These are phyloP conservation scores for Clarireedia hainanense DNA, from an alignment of 2,329 filamentous ascomycete genomes.

Conservation along the genomic window DNA sequence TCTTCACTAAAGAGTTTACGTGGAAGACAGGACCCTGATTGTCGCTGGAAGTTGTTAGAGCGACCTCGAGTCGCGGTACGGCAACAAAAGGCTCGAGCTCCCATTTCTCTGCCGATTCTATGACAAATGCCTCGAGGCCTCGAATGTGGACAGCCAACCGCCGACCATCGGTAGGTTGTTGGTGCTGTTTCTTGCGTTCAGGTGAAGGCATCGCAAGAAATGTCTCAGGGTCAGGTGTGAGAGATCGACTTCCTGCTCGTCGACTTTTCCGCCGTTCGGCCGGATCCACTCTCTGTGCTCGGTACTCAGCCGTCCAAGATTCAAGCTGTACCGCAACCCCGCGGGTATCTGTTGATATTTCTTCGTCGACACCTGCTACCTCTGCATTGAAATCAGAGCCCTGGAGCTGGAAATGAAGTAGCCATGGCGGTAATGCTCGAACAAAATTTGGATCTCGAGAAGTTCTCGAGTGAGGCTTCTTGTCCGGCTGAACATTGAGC, in stretches of 20 bases:
- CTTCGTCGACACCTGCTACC: constrained; percentile 77
- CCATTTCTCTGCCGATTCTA: constrained; percentile 78
- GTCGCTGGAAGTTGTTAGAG: constrained; percentile 78
- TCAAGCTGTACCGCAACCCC: constrained; percentile 83
- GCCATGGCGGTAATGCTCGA: constrained; percentile 73
- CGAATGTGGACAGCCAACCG: constrained; percentile 73
- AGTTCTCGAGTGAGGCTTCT: constrained; percentile 41
- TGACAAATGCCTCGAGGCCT: constrained; percentile 81
- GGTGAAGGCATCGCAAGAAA: constrained; percentile 42
- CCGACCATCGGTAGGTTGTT: constrained; percentile 62
- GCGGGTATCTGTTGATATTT: constrained; percentile 72
- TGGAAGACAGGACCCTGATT: constrained; percentile 82
- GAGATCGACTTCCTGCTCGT: constrained; percentile 64
- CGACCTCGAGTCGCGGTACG: constrained; percentile 79
- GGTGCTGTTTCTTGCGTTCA: constrained; percentile 42
- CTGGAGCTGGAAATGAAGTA: constrained; percentile 75
- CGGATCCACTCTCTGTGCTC: constrained; percentile 67
- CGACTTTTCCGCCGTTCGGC: constrained; percentile 50
- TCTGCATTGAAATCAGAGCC: constrained; percentile 86
- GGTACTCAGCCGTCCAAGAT: constrained; percentile 82
- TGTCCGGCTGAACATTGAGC: constrained; percentile 59
- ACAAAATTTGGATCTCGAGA: constrained; percentile 59
- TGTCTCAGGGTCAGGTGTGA: constrained; percentile 59
- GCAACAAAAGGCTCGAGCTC: constrained; percentile 81
- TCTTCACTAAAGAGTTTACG: constrained; percentile 72